Percentiles rank a stretch among this genome's conserved stretches.
Evolutionary conservation across 225 moss, liverwort and hornwort species (phyloP).

Genomic region (Straminergon stramineum): DNA sequence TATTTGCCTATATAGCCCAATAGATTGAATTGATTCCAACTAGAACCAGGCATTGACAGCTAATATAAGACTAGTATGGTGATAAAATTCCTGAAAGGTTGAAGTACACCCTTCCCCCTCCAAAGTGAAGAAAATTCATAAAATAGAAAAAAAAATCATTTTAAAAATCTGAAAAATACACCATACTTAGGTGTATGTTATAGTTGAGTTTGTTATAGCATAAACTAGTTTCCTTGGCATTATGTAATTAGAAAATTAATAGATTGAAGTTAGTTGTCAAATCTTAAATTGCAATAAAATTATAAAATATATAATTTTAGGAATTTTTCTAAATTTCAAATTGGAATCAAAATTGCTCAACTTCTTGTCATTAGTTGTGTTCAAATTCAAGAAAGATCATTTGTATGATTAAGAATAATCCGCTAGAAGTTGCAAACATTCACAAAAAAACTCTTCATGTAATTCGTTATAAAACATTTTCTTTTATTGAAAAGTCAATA

Average conservation of each 20-base stretch:
- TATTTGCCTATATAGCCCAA: no score
- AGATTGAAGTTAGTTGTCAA: background rate
- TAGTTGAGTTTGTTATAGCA: no score
- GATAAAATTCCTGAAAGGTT: no score
- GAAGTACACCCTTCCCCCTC: no score
- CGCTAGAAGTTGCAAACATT: background rate
- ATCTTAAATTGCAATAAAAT: background rate
- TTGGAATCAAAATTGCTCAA: background rate
- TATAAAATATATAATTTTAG: background rate
- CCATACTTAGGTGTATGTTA: no score
- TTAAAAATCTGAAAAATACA: no score
- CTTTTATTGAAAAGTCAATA: background rate
- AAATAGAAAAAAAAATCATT: no score
- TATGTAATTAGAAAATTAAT: background rate
- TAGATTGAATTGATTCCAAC: no score
- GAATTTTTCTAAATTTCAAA: background rate
- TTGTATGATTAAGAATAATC: background rate
- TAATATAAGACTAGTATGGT: no score
- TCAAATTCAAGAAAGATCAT: background rate
- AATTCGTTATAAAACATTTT: background rate
- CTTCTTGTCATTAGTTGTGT: no score
- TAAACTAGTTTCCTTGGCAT: background rate
- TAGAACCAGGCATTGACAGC: no score
- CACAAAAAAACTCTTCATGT: background rate
- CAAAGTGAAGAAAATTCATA: no score